These are phyloP conservation scores for Aspergillus sp. DNA, from an alignment of 2,329 filamentous ascomycete genomes.

Conservation along the genomic window DNA sequence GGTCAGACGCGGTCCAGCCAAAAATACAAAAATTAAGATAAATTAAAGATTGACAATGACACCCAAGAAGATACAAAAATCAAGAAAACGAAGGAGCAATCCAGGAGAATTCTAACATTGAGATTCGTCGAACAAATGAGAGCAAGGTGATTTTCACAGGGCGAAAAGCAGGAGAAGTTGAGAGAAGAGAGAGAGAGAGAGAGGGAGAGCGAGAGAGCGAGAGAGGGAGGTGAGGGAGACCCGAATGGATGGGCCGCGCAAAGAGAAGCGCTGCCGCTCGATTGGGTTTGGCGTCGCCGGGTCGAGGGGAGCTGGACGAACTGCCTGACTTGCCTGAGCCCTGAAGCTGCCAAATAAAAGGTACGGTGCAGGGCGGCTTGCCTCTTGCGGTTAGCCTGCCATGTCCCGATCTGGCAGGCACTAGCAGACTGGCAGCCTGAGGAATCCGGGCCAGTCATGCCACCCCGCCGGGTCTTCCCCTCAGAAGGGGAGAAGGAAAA, in stretches of 20 bases:
- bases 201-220: slow-evolving; percentile 5
- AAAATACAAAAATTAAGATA: neutral
- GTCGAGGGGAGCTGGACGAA: neutral
- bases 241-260: too few relatives aligned
- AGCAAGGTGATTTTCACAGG: neutral
- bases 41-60: neutral
- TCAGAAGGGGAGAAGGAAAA: neutral
- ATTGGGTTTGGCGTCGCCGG: slow-evolving; percentile 9
- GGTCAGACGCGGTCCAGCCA: slow-evolving; percentile 2
- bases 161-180: neutral
- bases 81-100: neutral
- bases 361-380: neutral
- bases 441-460: neutral
- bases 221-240: slow-evolving; percentile 5
- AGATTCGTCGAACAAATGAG: neutral
- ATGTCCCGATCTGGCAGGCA: neutral
- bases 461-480: neutral
- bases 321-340: slow-evolving; percentile 16
- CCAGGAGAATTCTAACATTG: neutral
- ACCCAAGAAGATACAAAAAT: neutral
- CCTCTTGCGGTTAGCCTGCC: neutral
- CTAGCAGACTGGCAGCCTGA: neutral
- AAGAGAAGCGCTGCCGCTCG: neutral
- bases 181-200: slow-evolving; percentile 7
- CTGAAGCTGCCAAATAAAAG: slow-evolving; percentile 9